Evolutionary conservation across 2,329 filamentous ascomycete genomes (phyloP), one percentile per base, ranked within the genome.

Genomic region (Xylaria sp.): DNA sequence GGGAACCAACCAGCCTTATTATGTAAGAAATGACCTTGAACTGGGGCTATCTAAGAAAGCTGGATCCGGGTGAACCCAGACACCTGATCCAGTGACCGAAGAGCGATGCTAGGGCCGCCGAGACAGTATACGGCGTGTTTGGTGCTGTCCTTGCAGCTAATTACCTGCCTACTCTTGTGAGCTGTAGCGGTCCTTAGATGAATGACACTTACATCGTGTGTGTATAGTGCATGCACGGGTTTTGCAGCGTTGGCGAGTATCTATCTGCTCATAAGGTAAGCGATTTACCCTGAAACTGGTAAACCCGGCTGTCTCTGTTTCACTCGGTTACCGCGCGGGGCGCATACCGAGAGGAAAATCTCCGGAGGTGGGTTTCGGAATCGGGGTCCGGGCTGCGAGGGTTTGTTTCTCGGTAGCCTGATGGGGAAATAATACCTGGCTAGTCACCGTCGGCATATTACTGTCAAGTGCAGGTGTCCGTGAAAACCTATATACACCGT

Each of bases 311-410:
- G 66, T 59, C 60, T 63, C 47, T 29, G 66, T 59, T 62, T 63
- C 59, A 57, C 45, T 66, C 60, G 66, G 57, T 53, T 27, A 62
- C 57, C 62, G 53, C 39, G 27, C 45, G 58, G 42, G 54, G 47
- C 60, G 45, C 63, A 68, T 45, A 58, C 55, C 57, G 63, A 66
- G 56, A 3, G 39, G 17, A 4, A 50, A 42, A 56, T 58, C 50
- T 64, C 61, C 54, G 51, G 47, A 44, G 53, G 53, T 27, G 22
- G 17, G 29, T 49, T 33, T 54, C 53, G 61, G 53, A 20, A 54
- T 42, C 47, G 47, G 51, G 63, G 62, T 13, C 45, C 51, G 25
- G 53, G 36, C 31, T 25, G 27, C 20, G 27, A 27, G 25, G 1
- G 5, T 29, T 13, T 2, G 13, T n/a, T 45, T 44, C 17, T 44